Evolutionary conservation across 139 green algal genomes (phyloP).

Genomic region (Mesotaenium endlicherianum): DNA sequence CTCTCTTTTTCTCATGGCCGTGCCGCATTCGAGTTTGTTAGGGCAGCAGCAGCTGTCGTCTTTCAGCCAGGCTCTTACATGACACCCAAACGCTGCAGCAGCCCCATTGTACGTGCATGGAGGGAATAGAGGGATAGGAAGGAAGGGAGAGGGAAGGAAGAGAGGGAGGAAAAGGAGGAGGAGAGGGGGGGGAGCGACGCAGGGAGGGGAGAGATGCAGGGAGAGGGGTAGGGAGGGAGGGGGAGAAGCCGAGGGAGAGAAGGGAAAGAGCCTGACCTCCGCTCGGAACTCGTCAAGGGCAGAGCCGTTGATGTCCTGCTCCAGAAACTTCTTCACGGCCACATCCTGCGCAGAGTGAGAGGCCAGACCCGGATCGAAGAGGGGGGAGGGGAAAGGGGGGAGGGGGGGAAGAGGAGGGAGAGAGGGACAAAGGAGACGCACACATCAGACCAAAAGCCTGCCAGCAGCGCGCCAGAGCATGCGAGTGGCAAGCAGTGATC

Average conservation of each 20-base stretch:
- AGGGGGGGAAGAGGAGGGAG: not conserved
- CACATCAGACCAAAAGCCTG: not conserved
- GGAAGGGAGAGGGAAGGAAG: not conserved
- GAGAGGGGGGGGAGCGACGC: not conserved
- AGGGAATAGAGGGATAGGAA: not conserved
- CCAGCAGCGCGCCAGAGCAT: no score
- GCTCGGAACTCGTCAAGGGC: constrained; percentile 19
- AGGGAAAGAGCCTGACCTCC: constrained; percentile 1
- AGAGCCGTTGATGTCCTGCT: constrained; percentile 18
- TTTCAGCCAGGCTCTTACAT: no score
- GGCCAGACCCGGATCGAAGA: no score
- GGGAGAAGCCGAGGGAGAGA: not conserved
- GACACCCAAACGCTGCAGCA: no score
- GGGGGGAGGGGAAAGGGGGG: not conserved
- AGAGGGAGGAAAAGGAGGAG: not conserved
- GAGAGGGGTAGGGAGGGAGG: not conserved
- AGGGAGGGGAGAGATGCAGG: not conserved
- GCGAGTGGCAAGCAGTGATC: no score
- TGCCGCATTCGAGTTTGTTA: not conserved
- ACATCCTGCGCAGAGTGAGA: no score
- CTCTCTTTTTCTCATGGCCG: no score
- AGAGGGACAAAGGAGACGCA: not conserved
- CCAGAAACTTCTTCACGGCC: constrained; percentile 49
- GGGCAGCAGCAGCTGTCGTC: no score
- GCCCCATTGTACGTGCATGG: no score